Evolutionary conservation across 129 eudicot genomes (phyloP).

Genomic region (Pittosporum tobira): DNA sequence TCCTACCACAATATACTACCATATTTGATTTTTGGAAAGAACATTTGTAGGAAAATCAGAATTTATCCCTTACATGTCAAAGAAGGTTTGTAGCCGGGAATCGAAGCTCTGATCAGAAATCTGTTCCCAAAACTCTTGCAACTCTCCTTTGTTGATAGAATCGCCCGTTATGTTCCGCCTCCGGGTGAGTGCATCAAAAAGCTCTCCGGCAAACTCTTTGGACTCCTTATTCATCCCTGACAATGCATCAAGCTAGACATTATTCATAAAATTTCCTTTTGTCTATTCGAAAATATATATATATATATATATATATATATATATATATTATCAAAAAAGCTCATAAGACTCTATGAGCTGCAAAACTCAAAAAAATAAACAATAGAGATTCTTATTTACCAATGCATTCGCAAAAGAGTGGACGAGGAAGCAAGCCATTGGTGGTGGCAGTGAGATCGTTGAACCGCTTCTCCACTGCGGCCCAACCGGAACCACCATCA

Average conservation of each 20-base stretch:
- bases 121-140: constrained; percentile 59
- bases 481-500: constrained; percentile 51
- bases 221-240: constrained; percentile 63
- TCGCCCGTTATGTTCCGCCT: constrained; percentile 43
- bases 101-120: constrained; percentile 70
- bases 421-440: constrained; percentile 62
- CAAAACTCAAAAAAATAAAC: background rate
- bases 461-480: constrained; percentile 46
- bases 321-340: background rate
- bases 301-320: no score
- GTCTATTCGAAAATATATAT: no score
- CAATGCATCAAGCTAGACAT: no score
- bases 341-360: background rate
- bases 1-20: background rate
- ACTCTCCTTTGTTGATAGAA: constrained; percentile 38
- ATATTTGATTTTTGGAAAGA: background rate
- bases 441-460: constrained; percentile 29
- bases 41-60: background rate
- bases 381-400: constrained; percentile 25
- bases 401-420: constrained; percentile 62
- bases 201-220: constrained; percentile 54
- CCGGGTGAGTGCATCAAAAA: constrained; percentile 48
- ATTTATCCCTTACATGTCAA: constrained; percentile 52
- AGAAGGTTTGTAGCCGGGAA: constrained; percentile 69
- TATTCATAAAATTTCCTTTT: no score